Percentiles rank a stretch among this genome's conserved stretches.
Evolutionary conservation across 2,329 filamentous ascomycete species (phyloP).

Genomic region (Aureobasidium sp.): DNA sequence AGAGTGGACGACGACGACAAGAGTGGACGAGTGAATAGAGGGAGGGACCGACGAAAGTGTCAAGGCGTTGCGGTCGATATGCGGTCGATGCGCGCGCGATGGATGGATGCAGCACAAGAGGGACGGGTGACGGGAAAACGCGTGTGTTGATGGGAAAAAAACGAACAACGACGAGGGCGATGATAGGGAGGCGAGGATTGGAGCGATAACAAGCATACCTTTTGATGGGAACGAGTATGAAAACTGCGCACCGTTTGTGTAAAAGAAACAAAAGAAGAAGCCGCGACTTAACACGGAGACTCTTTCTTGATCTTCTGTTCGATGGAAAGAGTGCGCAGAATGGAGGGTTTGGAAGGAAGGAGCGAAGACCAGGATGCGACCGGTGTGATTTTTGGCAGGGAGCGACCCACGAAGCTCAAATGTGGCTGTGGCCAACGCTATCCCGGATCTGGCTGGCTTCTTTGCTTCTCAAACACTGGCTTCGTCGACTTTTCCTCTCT

Average conservation of each 20-base stretch:
- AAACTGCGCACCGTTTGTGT: background rate
- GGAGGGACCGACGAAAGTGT: background rate
- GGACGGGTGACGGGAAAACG: constrained; percentile 1
- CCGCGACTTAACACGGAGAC: background rate
- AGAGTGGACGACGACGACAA: background rate
- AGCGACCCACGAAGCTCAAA: background rate
- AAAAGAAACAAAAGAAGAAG: constrained; percentile 8
- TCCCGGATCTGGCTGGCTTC: background rate
- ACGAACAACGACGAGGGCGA: background rate
- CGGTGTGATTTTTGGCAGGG: background rate
- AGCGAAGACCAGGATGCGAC: background rate
- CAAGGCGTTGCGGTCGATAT: background rate
- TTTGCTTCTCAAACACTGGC: background rate
- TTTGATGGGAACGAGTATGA: background rate
- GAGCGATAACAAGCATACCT: constrained; percentile 2
- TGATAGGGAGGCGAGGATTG: background rate
- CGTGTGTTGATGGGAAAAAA: constrained; percentile 10
- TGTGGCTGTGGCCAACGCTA: constrained; percentile 5
- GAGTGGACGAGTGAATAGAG: background rate
- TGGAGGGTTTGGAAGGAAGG: constrained; percentile 6
- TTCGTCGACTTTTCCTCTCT: constrained; percentile 1
- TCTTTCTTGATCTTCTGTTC: constrained; percentile 5
- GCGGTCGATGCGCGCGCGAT: constrained; percentile 9
- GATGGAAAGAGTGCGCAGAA: background rate
- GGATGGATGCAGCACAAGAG: background rate